Evolutionary conservation across 352 stramenopile species (phyloP).

Genomic region (Phytophthora multivora): DNA sequence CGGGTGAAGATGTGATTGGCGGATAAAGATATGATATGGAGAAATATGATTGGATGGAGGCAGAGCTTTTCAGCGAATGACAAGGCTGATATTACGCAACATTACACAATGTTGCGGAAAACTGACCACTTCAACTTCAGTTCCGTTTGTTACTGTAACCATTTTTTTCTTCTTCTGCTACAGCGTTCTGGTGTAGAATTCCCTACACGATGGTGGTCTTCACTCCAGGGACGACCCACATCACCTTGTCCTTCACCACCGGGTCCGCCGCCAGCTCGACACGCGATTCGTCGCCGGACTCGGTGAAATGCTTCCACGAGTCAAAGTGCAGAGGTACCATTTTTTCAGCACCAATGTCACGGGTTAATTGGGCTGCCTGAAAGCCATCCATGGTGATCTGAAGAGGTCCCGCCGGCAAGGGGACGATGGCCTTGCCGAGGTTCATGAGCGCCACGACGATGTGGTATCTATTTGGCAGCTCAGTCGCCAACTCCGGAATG

Average conservation of each 20-base stretch:
- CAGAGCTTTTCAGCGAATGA: conserved; percentile 16
- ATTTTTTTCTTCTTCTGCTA: no score
- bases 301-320: conserved; percentile 48
- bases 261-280: conserved; percentile 13
- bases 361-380: conserved; percentile 28
- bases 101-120: not conserved
- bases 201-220: conserved; percentile 25
- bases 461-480: conserved; percentile 36
- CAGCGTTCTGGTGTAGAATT: not conserved
- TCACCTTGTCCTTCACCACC: conserved; percentile 30
- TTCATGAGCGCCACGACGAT: conserved; percentile 44
- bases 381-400: conserved; percentile 41
- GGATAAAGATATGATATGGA: not conserved
- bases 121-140: conserved; percentile 15
- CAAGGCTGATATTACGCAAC: conserved; percentile 4
- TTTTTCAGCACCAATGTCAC: conserved; percentile 2
- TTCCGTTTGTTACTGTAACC: no score
- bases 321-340: conserved; percentile 50
- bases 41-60: conserved; percentile 10
- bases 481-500: conserved; percentile 31
- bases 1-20: conserved; percentile 1
- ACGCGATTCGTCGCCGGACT: conserved; percentile 13
- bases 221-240: conserved; percentile 23
- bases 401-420: conserved; percentile 8
- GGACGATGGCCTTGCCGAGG: conserved; percentile 31